Evolutionary conservation across 768 basidiomycete species (phyloP).

Genomic region (Zangia roseola): DNA sequence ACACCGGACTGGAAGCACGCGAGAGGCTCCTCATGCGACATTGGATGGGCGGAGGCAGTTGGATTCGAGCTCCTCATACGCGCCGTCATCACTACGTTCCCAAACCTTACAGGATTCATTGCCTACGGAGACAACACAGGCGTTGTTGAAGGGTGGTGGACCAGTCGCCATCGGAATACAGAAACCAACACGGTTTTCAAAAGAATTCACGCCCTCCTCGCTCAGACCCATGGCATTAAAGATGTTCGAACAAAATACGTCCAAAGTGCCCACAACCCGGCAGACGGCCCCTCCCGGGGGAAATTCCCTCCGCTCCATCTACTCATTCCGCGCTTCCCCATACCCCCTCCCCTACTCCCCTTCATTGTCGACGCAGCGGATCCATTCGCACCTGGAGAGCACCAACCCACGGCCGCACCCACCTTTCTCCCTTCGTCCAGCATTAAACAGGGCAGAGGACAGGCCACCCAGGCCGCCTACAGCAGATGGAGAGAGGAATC

Average conservation of each 20-base stretch:
- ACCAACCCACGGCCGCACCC: neutral
- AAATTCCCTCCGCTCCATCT: slow-evolving; percentile 31
- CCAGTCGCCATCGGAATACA: slow-evolving; percentile 1
- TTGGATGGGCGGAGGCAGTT: slow-evolving; percentile 23
- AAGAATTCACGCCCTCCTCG: neutral
- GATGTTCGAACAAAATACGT: neutral
- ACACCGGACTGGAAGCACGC: slow-evolving; percentile 13
- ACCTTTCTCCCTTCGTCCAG: neutral
- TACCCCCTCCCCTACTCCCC: slow-evolving; percentile 8
- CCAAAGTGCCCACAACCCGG: slow-evolving; percentile 10
- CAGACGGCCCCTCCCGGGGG: slow-evolving; percentile 21
- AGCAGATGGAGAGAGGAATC: too few relatives aligned
- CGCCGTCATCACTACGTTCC: neutral
- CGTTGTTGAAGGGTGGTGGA: slow-evolving; percentile 19
- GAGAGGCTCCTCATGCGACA: slow-evolving; percentile 17
- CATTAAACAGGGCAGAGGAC: neutral
- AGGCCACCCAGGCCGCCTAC: too few relatives aligned
- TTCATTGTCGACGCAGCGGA: slow-evolving; percentile 1
- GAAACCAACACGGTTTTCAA: slow-evolving; percentile 16
- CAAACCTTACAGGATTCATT: neutral
- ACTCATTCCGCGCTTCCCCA: slow-evolving; percentile 35
- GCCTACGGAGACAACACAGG: slow-evolving; percentile 16
- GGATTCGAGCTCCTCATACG: slow-evolving; percentile 5
- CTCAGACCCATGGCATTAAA: neutral
- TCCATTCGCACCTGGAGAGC: neutral